These are phyloP conservation scores for Fusarium palustre DNA, from an alignment of 2,329 filamentous ascomycete genomes.

Conservation along the genomic window DNA sequence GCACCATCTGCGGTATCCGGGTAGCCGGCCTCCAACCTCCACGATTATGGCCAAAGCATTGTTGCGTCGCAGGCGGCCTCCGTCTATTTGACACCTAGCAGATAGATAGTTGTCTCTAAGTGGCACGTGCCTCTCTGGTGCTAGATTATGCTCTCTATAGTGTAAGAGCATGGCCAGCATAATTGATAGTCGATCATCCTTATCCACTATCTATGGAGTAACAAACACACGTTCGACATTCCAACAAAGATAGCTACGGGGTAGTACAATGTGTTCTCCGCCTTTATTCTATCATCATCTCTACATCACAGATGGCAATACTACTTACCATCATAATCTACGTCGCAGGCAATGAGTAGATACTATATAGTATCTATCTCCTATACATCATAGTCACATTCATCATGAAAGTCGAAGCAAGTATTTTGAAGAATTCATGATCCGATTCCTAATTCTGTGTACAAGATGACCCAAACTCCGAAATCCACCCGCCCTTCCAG, in stretches of 20 bases:
- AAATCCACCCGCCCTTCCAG: conserved; percentile 14
- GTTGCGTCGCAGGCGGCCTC: conserved; percentile 32
- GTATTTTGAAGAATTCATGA: conserved; percentile 29
- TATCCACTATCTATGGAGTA: conserved; percentile 1
- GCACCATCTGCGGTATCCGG: conserved; percentile 18
- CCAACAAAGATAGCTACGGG: neutral
- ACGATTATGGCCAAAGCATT: conserved; percentile 5
- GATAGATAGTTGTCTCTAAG: neutral
- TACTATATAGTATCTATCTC: neutral
- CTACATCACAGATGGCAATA: neutral
- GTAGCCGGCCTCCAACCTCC: conserved; percentile 22
- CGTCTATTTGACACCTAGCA: neutral
- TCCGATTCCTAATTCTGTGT: conserved; percentile 34
- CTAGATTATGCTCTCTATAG: neutral
- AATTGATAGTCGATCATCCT: neutral
- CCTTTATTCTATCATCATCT: neutral
- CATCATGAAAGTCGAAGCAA: conserved; percentile 19
- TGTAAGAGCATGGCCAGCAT: neutral
- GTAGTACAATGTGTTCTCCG: neutral
- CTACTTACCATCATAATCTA: neutral
- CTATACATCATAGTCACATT: neutral
- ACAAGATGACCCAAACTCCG: conserved; percentile 34
- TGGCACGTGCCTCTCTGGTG: neutral
- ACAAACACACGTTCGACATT: neutral
- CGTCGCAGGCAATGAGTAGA: neutral